Evolutionary conservation across 2,329 filamentous ascomycete genomes (phyloP).

Genomic region (Catunica adiposa): DNA sequence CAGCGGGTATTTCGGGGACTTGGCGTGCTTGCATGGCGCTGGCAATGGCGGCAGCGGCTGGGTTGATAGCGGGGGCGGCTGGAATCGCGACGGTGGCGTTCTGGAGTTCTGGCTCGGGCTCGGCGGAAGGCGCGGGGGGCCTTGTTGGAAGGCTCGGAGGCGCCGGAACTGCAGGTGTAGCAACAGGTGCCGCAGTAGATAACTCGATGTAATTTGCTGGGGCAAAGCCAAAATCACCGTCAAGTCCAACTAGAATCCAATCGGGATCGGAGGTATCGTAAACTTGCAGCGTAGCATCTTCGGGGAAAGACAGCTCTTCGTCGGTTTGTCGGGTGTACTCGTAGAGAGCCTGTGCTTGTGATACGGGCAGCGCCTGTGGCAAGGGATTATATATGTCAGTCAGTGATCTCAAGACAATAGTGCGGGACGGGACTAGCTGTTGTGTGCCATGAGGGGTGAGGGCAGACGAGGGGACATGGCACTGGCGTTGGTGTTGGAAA

Average conservation of each 20-base stretch:
- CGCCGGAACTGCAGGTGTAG: constrained; percentile 27
- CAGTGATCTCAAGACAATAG: background rate
- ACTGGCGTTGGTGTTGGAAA: background rate
- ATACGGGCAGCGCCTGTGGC: constrained; percentile 37
- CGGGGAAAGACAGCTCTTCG: constrained; percentile 88
- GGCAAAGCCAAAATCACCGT: constrained; percentile 81
- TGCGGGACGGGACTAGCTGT: background rate
- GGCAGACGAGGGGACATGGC: background rate
- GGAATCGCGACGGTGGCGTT: background rate
- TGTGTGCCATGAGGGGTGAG: background rate
- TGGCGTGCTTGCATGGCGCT: constrained; percentile 35
- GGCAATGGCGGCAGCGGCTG: constrained; percentile 39
- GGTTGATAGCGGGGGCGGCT: constrained; percentile 20
- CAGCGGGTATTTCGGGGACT: constrained; percentile 13
- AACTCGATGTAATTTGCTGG: constrained; percentile 92
- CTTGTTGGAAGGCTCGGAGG: constrained; percentile 31
- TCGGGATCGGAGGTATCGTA: constrained; percentile 87
- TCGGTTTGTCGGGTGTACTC: constrained; percentile 96
- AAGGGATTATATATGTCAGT: background rate
- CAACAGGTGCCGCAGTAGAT: constrained; percentile 24
- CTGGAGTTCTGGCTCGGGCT: constrained; percentile 19
- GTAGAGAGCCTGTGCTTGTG: constrained; percentile 74
- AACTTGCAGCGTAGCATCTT: constrained; percentile 68
- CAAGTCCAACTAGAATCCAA: constrained; percentile 81
- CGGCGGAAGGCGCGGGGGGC: constrained; percentile 22